These are phyloP conservation scores for Yamadazyma jaroonii DNA, from an alignment of 1,139 yeast species.

Conservation along the genomic window DNA sequence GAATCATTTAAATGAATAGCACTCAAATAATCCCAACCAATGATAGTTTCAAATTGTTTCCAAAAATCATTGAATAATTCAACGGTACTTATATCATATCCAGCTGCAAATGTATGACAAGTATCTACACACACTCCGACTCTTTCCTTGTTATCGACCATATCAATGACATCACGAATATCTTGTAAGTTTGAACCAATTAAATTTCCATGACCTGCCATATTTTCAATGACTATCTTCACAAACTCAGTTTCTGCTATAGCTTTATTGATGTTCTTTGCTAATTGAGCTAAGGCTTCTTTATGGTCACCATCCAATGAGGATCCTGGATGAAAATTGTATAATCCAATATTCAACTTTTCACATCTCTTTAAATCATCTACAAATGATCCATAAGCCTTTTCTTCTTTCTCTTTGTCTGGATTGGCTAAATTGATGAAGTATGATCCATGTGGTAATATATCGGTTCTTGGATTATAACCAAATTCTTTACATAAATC, in stretches of 20 bases:
- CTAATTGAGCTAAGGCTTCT: slow-evolving; percentile 64
- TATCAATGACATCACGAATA: slow-evolving; percentile 66
- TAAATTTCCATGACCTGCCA: slow-evolving; percentile 96
- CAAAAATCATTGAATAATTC: slow-evolving; percentile 64
- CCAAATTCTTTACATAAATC: slow-evolving; percentile 57
- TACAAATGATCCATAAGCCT: slow-evolving; percentile 73
- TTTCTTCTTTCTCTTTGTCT: slow-evolving; percentile 71
- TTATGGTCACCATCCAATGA: slow-evolving; percentile 69
- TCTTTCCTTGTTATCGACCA: slow-evolving; percentile 73
- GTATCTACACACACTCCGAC: slow-evolving; percentile 96
- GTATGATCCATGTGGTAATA: slow-evolving; percentile 93
- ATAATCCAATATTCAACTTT: slow-evolving; percentile 73
- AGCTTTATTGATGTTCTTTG: slow-evolving; percentile 76
- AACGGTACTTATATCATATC: slow-evolving; percentile 72
- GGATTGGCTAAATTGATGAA: slow-evolving; percentile 92
- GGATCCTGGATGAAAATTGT: slow-evolving; percentile 96
- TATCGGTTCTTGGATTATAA: slow-evolving; percentile 72
- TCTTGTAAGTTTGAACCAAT: slow-evolving; percentile 84
- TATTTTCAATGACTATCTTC: slow-evolving; percentile 87
- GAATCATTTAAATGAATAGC: slow-evolving; percentile 93
- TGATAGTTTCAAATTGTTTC: slow-evolving; percentile 63
- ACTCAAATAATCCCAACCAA: slow-evolving; percentile 72
- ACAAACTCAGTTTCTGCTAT: slow-evolving; percentile 72
- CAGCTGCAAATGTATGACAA: slow-evolving; percentile 95
- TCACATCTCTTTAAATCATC: slow-evolving; percentile 92